These are phyloP conservation scores for Aspergillus campestris DNA, from an alignment of 495 filamentous ascomycete species.

Conservation along the genomic window DNA sequence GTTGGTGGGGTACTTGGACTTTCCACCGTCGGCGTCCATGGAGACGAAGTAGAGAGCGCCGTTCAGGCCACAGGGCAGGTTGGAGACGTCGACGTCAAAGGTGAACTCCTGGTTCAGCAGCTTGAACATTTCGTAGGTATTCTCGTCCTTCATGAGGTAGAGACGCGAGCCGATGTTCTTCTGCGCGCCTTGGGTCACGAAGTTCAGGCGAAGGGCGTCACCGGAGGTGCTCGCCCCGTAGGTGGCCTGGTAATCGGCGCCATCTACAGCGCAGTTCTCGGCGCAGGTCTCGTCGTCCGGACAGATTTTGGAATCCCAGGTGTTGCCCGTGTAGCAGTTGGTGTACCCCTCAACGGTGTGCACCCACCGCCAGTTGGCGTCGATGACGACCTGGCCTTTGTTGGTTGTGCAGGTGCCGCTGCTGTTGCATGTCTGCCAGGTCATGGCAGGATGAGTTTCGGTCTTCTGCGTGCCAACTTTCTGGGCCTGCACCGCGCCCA, in stretches of 20 bases:
- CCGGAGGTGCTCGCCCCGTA: slow-evolving; percentile 51
- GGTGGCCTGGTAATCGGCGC: slow-evolving; percentile 46
- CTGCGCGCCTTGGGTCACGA: slow-evolving; percentile 33
- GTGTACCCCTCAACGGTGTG: slow-evolving; percentile 42
- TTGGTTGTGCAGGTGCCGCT: slow-evolving; percentile 43
- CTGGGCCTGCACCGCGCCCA: slow-evolving; percentile 34
- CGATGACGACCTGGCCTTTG: slow-evolving; percentile 49
- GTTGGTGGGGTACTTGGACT: slow-evolving; percentile 44
- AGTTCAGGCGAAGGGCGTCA: slow-evolving; percentile 46
- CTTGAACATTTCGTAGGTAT: slow-evolving; percentile 52
- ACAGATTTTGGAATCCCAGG: slow-evolving; percentile 48
- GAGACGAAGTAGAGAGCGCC: slow-evolving; percentile 61
- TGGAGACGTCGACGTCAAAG: slow-evolving; percentile 59
- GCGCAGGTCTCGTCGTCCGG: slow-evolving; percentile 46
- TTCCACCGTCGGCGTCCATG: slow-evolving; percentile 58
- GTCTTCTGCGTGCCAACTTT: slow-evolving; percentile 46
- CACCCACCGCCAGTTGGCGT: slow-evolving; percentile 59
- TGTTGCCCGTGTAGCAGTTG: slow-evolving; percentile 59
- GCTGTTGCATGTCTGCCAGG: slow-evolving; percentile 47
- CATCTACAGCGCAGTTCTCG: slow-evolving; percentile 51
- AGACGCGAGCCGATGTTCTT: slow-evolving; percentile 51
- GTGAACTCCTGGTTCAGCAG: slow-evolving; percentile 56
- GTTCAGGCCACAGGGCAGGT: slow-evolving; percentile 62
- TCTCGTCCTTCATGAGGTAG: slow-evolving; percentile 48
- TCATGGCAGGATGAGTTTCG: slow-evolving; percentile 53